Conservation (phyloP, 192 early-diverging fungal genomes). For the Glomus cerebriforme region DNA sequence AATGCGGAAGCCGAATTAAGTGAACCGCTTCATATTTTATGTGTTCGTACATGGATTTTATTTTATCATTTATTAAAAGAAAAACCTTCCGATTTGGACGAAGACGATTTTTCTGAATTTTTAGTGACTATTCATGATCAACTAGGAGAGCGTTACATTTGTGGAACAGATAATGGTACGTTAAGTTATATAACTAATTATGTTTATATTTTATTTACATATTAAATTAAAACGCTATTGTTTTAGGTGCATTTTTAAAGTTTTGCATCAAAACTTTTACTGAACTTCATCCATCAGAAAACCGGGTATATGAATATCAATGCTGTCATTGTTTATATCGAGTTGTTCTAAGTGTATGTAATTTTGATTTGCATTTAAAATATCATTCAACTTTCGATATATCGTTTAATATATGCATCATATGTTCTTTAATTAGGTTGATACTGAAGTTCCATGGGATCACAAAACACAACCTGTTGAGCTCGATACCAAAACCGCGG, state of each 20-base stretch:
- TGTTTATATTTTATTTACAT: neutral
- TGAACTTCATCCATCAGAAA: slow-evolving; percentile 39
- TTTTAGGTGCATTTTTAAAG: slow-evolving; percentile 52
- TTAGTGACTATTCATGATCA: slow-evolving; percentile 59
- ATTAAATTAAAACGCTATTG: neutral
- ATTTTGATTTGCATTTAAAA: neutral
- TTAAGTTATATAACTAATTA: slow-evolving; percentile 1
- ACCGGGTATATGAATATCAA: slow-evolving; percentile 59
- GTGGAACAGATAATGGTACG: slow-evolving; percentile 53
- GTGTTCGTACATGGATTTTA: slow-evolving; percentile 7
- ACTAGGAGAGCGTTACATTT: slow-evolving; percentile 62
- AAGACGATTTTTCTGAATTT: slow-evolving; percentile 32
- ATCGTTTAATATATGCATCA: neutral
- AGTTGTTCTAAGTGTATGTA: slow-evolving; percentile 55
- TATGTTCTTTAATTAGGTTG: slow-evolving; percentile 41
- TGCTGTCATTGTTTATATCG: slow-evolving; percentile 70
- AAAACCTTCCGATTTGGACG: neutral
- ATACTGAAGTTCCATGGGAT: slow-evolving; percentile 51
- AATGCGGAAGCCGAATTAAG: neutral
- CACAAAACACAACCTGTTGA: slow-evolving; percentile 50
- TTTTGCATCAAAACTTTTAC: slow-evolving; percentile 43
- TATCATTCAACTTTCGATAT: neutral
- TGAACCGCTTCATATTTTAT: slow-evolving; percentile 9
- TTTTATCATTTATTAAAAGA: slow-evolving; percentile 13
- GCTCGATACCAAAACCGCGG: slow-evolving; percentile 58